Conservation (phyloP, 768 basidiomycete genomes). For the Lactarius deliciosus region DNA sequence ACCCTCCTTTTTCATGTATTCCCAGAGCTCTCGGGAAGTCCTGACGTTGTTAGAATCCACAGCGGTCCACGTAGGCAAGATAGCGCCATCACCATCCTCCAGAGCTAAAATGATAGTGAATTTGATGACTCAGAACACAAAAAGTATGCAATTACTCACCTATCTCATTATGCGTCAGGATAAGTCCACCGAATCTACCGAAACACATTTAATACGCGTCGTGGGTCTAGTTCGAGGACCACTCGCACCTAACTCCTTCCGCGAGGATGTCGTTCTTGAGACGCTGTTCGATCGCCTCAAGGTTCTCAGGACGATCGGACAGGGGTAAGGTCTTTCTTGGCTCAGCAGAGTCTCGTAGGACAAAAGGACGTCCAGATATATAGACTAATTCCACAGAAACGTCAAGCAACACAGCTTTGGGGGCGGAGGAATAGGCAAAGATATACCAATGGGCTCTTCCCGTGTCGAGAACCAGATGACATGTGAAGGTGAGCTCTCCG, state of each 20-base stretch:
- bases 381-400: constrained; percentile 51
- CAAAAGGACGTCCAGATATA: constrained; percentile 90
- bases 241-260: constrained; percentile 66
- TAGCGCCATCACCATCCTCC: constrained; percentile 71
- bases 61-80: constrained; percentile 91
- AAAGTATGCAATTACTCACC: constrained; percentile 43
- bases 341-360: constrained; percentile 82
- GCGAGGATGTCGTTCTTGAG: constrained; percentile 89
- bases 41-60: constrained; percentile 82
- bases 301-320: constrained; percentile 91
- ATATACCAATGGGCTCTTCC: constrained; percentile 88
- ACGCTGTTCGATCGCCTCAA: constrained; percentile 88
- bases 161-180: constrained; percentile 93
- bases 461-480: constrained; percentile 97
- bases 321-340: constrained; percentile 76
- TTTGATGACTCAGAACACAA: background rate
- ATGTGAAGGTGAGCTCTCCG: constrained; percentile 59
- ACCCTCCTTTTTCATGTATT: constrained; percentile 70
- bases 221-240: constrained; percentile 17
- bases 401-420: constrained; percentile 20
- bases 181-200: constrained; percentile 77
- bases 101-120: constrained; percentile 37
- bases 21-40: constrained; percentile 87
- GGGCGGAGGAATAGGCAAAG: background rate
- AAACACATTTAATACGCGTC: constrained; percentile 8